phyloP scores from a whole-genome alignment of 768 basidiomycete species.

The Trichaptum fuscoviolaceum region DNA sequence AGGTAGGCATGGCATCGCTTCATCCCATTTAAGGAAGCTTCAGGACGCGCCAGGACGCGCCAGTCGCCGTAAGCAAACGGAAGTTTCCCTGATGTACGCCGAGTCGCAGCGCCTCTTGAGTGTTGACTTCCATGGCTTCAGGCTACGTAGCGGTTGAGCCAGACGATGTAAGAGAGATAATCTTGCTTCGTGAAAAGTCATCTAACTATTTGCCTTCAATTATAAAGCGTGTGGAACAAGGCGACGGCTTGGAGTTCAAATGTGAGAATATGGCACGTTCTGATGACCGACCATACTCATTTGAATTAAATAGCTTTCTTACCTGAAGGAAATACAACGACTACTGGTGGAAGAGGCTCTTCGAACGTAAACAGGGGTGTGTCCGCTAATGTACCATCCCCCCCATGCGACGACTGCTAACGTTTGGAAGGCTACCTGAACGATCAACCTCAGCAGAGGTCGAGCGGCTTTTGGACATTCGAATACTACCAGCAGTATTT shows the following conservation, averaged over 20 bases:
- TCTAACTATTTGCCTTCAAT: slow-evolving; percentile 7
- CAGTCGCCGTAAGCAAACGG: too few species aligned
- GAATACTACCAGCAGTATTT: slow-evolving; percentile 89
- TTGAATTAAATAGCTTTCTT: slow-evolving; percentile 70
- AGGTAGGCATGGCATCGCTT: too few species aligned
- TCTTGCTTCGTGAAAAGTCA: neutral
- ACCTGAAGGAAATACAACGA: slow-evolving; percentile 23
- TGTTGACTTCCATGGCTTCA: slow-evolving; percentile 53
- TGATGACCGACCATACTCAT: too few species aligned
- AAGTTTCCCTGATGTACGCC: too few species aligned
- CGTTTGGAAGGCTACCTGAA: slow-evolving; percentile 53
- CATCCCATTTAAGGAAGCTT: too few species aligned
- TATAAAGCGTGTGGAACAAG: slow-evolving; percentile 53
- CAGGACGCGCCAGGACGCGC: too few species aligned
- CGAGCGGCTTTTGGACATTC: slow-evolving; percentile 69
- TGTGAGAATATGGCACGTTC: slow-evolving; percentile 34
- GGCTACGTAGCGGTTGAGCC: slow-evolving; percentile 62
- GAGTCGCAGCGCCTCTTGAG: too few species aligned
- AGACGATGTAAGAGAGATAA: slow-evolving; percentile 51
- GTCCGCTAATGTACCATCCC: slow-evolving; percentile 13
- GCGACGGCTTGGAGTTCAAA: slow-evolving; percentile 69
- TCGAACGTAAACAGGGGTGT: slow-evolving; percentile 57
- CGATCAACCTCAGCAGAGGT: slow-evolving; percentile 41
- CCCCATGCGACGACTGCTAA: slow-evolving; percentile 9
- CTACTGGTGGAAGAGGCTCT: slow-evolving; percentile 25